phyloP scores from a whole-genome alignment of 2,329 filamentous ascomycete genomes.

The Aspergillus spinulosporus region DNA sequence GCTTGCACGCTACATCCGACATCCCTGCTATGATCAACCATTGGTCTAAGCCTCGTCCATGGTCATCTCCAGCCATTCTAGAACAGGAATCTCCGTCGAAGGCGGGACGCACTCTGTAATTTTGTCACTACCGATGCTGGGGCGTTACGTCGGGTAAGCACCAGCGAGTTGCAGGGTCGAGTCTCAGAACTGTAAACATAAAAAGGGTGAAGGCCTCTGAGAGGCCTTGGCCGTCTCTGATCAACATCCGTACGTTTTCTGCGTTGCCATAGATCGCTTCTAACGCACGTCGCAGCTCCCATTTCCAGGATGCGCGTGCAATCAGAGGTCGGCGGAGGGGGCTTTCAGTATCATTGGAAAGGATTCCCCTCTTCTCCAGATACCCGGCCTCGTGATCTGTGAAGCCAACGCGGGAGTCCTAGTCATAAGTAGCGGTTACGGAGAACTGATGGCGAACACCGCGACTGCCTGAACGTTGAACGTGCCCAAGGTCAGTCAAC shows the following conservation, averaged over 20 bases:
- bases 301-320: constrained; percentile 7
- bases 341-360: not conserved
- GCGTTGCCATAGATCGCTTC: constrained; percentile 18
- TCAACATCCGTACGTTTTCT: constrained; percentile 18
- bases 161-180: not conserved
- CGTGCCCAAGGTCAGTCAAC: not conserved
- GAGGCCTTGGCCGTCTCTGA: constrained; percentile 7
- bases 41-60: constrained; percentile 40
- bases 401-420: constrained; percentile 12
- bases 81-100: constrained; percentile 28
- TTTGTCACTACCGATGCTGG: constrained; percentile 15
- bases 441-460: constrained; percentile 7
- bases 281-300: constrained; percentile 11
- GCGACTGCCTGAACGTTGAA: constrained; percentile 12
- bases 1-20: constrained; percentile 32
- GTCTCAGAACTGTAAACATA: constrained; percentile 9
- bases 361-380: constrained; percentile 9
- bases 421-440: constrained; percentile 6
- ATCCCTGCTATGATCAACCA: constrained; percentile 41
- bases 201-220: constrained; percentile 7
- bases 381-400: constrained; percentile 15
- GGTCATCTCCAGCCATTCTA: constrained; percentile 36
- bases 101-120: constrained; percentile 21
- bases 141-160: constrained; percentile 13
- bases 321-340: constrained; percentile 3